phyloP scores from a whole-genome alignment of 2,329 filamentous ascomycete species.

The Xylariaceae sp. region DNA sequence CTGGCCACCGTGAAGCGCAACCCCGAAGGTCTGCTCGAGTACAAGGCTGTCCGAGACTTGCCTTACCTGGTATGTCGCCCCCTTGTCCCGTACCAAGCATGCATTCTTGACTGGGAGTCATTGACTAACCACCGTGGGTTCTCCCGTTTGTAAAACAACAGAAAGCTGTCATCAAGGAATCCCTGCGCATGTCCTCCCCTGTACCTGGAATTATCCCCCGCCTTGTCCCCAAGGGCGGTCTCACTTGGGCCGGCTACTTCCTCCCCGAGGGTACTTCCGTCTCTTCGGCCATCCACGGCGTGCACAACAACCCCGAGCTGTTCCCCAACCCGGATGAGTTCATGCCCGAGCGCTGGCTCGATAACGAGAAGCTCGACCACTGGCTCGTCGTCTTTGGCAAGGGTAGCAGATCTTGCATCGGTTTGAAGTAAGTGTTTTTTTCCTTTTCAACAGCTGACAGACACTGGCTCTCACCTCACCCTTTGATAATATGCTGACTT shows the following conservation, averaged over 20 bases:
- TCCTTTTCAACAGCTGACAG: too few species aligned
- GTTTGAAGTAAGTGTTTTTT: slow-evolving; percentile 10
- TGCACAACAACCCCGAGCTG: slow-evolving; percentile 8
- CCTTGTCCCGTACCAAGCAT: too few species aligned
- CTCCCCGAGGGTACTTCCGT: slow-evolving; percentile 8
- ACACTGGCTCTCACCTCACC: too few species aligned
- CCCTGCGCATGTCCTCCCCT: slow-evolving; percentile 9
- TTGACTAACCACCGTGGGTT: too few species aligned
- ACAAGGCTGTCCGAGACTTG: slow-evolving; percentile 8
- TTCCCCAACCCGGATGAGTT: slow-evolving; percentile 10
- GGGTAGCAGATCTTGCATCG: slow-evolving; percentile 11
- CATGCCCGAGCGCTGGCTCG: slow-evolving; percentile 14
- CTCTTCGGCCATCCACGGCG: slow-evolving; percentile 11
- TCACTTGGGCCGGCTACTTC: slow-evolving; percentile 7
- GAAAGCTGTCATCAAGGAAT: slow-evolving; percentile 10
- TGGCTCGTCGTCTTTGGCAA: slow-evolving; percentile 15
- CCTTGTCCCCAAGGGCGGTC: slow-evolving; percentile 7
- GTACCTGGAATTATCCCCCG: slow-evolving; percentile 13
- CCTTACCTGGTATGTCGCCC: slow-evolving; percentile 10
- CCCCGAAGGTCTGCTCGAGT: slow-evolving; percentile 8
- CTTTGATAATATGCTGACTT: neutral
- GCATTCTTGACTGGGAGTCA: too few species aligned
- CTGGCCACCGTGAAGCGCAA: slow-evolving; percentile 7
- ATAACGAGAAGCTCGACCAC: slow-evolving; percentile 9
- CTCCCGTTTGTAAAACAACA: too few species aligned